phyloP scores from a whole-genome alignment of 106 monocot genomes.

The Acanthochlamys bracteata region DNA sequence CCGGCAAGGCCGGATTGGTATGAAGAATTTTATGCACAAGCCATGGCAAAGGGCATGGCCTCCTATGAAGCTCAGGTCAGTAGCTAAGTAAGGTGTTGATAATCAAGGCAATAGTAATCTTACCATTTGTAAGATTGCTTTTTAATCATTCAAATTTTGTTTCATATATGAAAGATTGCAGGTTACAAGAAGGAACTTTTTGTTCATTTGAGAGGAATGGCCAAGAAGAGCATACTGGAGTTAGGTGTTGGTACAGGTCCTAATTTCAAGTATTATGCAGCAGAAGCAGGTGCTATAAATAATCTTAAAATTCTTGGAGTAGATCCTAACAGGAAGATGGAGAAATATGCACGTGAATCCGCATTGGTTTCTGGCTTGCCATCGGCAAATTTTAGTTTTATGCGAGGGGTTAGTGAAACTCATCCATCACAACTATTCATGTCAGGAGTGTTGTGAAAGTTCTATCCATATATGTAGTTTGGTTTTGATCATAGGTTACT shows the following conservation, averaged over 20 bases:
- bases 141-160: neutral
- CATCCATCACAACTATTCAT: neutral
- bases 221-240: constrained; percentile 58
- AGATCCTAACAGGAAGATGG: constrained; percentile 80
- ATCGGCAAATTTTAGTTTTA: constrained; percentile 49
- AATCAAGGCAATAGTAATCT: neutral
- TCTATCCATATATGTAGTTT: neutral
- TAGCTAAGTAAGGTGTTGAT: neutral
- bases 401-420: constrained; percentile 45
- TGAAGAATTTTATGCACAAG: constrained; percentile 54
- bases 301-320: constrained; percentile 50
- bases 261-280: constrained; percentile 79
- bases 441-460: neutral
- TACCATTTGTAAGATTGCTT: neutral
- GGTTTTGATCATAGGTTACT: constrained; percentile 42
- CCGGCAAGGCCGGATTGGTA: constrained; percentile 64
- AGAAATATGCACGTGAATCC: constrained; percentile 57
- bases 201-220: constrained; percentile 17
- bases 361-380: constrained; percentile 43
- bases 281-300: neutral
- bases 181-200: constrained; percentile 59
- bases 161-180: constrained; percentile 61
- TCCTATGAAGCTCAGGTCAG: constrained; percentile 61
- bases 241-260: constrained; percentile 87
- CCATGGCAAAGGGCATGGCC: constrained; percentile 37